These are phyloP conservation scores for Salix arbutifolia DNA, from an alignment of 345 rosid genomes.

Conservation along the genomic window DNA sequence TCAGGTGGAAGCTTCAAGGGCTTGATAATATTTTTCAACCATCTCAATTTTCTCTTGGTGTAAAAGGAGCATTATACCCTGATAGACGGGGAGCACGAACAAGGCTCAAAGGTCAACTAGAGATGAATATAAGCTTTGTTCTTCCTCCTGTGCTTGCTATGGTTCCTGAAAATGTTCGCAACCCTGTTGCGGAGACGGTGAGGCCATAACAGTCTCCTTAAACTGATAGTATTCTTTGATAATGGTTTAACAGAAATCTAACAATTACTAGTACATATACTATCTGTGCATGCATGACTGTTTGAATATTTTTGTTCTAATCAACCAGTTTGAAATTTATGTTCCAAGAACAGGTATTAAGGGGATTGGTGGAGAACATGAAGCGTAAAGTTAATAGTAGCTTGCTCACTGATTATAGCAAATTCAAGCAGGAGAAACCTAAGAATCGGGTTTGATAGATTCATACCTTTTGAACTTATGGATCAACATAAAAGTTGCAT, in stretches of 20 bases:
- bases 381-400: slow-evolving; percentile 70
- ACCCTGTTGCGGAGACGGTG: slow-evolving; percentile 56
- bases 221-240: neutral
- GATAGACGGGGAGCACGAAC: slow-evolving; percentile 43
- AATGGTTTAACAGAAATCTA: neutral
- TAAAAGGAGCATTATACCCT: slow-evolving; percentile 65
- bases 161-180: slow-evolving; percentile 64
- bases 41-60: slow-evolving; percentile 56
- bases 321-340: neutral
- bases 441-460: slow-evolving; percentile 3
- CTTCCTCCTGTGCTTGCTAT: slow-evolving; percentile 71
- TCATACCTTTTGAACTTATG: neutral
- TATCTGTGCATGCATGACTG: too few species aligned
- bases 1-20: slow-evolving; percentile 81
- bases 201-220: slow-evolving; percentile 13
- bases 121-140: slow-evolving; percentile 66
- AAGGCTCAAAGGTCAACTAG: slow-evolving; percentile 70
- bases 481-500: neutral
- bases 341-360: slow-evolving; percentile 45
- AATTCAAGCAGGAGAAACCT: slow-evolving; percentile 49
- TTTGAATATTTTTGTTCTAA: neutral
- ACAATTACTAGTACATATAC: too few species aligned
- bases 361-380: slow-evolving; percentile 67
- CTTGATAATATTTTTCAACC: slow-evolving; percentile 56
- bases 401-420: slow-evolving; percentile 72